A percentile compares a stretch with the other conserved stretches of the same genome.
Evolutionary conservation across 495 filamentous ascomycete species (phyloP).

Genomic region (Talaromyces proteolyticus): DNA sequence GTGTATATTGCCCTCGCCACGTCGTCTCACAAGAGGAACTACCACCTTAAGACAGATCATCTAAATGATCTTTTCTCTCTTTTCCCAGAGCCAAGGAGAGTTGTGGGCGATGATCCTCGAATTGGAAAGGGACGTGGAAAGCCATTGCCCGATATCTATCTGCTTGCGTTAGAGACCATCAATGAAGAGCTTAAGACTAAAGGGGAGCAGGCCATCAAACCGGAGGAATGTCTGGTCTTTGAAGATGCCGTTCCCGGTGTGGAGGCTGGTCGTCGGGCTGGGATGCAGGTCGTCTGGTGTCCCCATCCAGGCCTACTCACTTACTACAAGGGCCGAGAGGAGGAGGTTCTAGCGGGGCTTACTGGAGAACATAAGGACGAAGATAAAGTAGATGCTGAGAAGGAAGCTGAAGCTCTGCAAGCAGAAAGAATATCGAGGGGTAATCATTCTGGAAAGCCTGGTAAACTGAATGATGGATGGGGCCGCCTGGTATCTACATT

Average conservation of each 20-base stretch:
- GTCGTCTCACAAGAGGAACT: conserved; percentile 65
- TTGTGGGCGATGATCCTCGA: conserved; percentile 82
- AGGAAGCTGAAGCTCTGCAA: conserved; percentile 33
- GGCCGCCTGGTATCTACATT: conserved; percentile 55
- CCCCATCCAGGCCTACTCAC: conserved; percentile 76
- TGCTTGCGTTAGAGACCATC: conserved; percentile 78
- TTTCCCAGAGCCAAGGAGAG: conserved; percentile 61
- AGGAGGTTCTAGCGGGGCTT: conserved; percentile 76
- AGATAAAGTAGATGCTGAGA: conserved; percentile 39
- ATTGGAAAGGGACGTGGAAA: conserved; percentile 81
- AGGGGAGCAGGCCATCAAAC: conserved; percentile 61
- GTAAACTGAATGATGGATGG: conserved; percentile 67
- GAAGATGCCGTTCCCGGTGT: conserved; percentile 93
- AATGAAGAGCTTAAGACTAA: conserved; percentile 58
- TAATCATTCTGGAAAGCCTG: conserved; percentile 36
- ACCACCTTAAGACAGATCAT: conserved; percentile 72
- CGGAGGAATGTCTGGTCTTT: conserved; percentile 91
- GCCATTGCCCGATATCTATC: conserved; percentile 91
- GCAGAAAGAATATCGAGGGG: conserved; percentile 26
- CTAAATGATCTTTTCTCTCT: conserved; percentile 64
- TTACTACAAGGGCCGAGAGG: conserved; percentile 70
- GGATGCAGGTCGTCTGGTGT: conserved; percentile 93
- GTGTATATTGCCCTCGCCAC: conserved; percentile 86
- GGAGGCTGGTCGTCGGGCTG: conserved; percentile 83
- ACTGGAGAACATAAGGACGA: conserved; percentile 61